Conservation (phyloP, 345 rosid genomes). For the Reutealis trisperma region DNA sequence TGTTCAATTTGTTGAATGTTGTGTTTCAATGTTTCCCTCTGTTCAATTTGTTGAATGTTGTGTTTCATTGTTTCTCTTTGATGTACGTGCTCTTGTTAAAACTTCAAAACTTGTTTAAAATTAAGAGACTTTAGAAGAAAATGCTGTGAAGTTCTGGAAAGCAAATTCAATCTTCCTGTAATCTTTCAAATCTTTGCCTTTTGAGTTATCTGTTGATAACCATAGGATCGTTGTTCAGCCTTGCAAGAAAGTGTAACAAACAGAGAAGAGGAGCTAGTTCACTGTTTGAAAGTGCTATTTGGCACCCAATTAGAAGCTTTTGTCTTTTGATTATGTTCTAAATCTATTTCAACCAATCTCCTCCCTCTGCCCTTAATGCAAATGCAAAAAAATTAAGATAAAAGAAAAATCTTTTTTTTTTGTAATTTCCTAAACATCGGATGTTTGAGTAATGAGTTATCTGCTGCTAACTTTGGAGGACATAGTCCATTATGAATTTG, state of each 20-base stretch:
- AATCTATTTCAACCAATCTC: too few relatives aligned
- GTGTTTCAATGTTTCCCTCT: neutral
- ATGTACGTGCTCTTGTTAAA: neutral
- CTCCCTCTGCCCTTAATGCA: too few relatives aligned
- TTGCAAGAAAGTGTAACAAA: too few relatives aligned
- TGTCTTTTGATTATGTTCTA: too few relatives aligned
- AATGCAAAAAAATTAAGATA: too few relatives aligned
- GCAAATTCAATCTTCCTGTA: neutral
- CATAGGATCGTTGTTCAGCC: too few relatives aligned
- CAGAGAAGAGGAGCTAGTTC: too few relatives aligned
- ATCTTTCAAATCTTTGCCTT: neutral
- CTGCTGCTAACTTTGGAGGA: neutral
- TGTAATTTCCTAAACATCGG: neutral
- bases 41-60: neutral
- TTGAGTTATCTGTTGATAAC: too few relatives aligned
- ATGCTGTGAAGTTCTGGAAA: conserved; percentile 5
- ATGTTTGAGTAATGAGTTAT: too few relatives aligned
- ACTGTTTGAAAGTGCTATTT: too few relatives aligned
- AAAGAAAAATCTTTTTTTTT: neutral
- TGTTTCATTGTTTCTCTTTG: neutral
- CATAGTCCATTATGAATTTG: neutral
- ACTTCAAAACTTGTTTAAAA: neutral
- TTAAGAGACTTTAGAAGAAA: neutral
- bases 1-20: neutral
- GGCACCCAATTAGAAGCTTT: too few relatives aligned